Base-by-base conservation (phyloP, 169 alveolate genomes). In the Plasmodium knowlesi region DNA sequence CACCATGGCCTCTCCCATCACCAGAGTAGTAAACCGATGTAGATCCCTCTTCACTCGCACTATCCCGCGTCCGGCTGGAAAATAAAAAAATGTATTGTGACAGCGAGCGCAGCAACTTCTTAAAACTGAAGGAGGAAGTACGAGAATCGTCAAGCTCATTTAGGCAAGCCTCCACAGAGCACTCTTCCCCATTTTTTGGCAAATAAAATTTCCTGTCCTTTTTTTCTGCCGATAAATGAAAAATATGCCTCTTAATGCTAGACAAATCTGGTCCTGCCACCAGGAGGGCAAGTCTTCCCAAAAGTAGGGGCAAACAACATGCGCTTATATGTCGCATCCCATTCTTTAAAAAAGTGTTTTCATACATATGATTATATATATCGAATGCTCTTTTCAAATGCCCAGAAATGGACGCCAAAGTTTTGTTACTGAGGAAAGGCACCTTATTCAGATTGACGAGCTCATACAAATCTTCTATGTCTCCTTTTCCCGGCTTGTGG, bases 331-430 rank as follows among this genome's bases (percentile, higher is more conserved):
- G n/a, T 2, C 71, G 5, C 43, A 46, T 39, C 16, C 43, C 81
- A 3, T 76, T 78, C 43, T 88, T 88, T 8, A 57, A 53, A 79
- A 88, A 88, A 10, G 50, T 88, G 19, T 88, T 41, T 54, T 72
- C 61, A 16, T 88, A 88, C 16, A 88, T 46, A 61, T 88, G 80
- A 28, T 88, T 83, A 76, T 88, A 88, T 37, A 88, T 88, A 12
- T 88, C 94, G 22, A 78, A 53, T 8, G 94, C 94, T 76, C 94
- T 88, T 54, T 88, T 88, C 34, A 88, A 43, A 46, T 88, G 89
- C 10, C 74, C 30, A 25, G 83, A 88, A 32, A 88, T 88, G 16
- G 88, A 78, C 8, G 78, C 80, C 41, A 88, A 41, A 2, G 88
- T 88, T 25, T 61, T 70, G 37, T 79, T 79, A 28, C 88, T 88